Base-by-base conservation (phyloP, 1,139 yeast genomes). In the Magnusiomyces fungicola region DNA sequence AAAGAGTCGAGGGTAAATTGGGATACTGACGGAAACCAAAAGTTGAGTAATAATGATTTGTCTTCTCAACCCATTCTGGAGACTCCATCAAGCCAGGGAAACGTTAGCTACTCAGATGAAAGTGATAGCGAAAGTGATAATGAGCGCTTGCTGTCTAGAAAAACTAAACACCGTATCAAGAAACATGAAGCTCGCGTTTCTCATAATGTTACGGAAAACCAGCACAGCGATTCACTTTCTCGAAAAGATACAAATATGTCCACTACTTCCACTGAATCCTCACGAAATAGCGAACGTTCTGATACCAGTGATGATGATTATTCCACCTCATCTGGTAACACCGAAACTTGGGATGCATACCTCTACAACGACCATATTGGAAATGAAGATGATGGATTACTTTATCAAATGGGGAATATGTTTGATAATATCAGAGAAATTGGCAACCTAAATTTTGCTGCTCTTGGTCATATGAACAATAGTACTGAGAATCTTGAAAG, bases 381-480 rank as follows among this genome's bases (percentile, higher is more conserved):
- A n/a, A 54, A 58, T 2, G 64, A 59, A 21, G 63, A 59, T 19
- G 66, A 60, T n/a, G 65, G 65, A 1, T 43, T 62, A 23, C 55
- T 62, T 1, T 55, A 52, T 33, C 53, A 55, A 16, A 53, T 61
- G 53, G 63, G 62, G 21, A 54, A 53, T 30, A 51, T 61, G 50
- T 54, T 62, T 41, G 63, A 60, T 45, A 58, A 57, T 37, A 22
- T 60, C 10, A 50, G 63, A 14, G 59, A 55, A 40, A 41, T 58
- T 23, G 58, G 60, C 3, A 54, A 49, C 43, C 44, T 56, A 42
- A 52, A 50, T 42, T 50, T 50, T 36, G 47, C 45, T n/a, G 46
- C 38, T 14, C 34, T 50, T 38, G 47, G 48, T 3, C 18, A 29
- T 10, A 22, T 39, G 6, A 32, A 40, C 14, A 27, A 42, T 22